phyloP scores from a whole-genome alignment of 179 eudicot species.

The Spergularia azorica region DNA sequence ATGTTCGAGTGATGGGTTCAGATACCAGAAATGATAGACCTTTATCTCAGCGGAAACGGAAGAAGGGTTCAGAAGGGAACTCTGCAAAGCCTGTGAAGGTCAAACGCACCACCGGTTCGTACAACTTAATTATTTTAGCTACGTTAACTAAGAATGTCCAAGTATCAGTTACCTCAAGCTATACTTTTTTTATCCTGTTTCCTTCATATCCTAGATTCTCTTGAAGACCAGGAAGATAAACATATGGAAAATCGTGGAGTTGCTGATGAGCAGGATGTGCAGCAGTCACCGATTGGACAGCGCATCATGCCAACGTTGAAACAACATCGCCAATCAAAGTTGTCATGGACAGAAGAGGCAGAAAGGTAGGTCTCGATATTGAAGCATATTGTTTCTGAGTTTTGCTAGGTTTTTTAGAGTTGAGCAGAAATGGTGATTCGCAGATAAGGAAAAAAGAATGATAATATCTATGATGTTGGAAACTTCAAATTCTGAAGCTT shows the following conservation, averaged over 20 bases:
- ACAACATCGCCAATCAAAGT: constrained; percentile 51
- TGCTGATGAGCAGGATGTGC: constrained; percentile 31
- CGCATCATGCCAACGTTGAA: constrained; percentile 55
- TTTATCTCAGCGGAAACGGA: constrained; percentile 53
- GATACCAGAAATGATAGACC: constrained; percentile 30
- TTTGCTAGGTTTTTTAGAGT: constrained; percentile 4
- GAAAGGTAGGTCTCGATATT: constrained; percentile 61
- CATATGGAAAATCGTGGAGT: no score
- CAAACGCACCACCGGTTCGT: constrained; percentile 34
- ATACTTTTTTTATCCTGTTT: constrained; percentile 17
- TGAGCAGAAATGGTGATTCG: neutral
- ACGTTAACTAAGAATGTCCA: neutral
- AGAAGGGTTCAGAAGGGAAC: constrained; percentile 41
- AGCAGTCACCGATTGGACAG: constrained; percentile 43
- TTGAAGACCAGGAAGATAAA: constrained; percentile 27
- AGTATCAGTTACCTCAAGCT: constrained; percentile 26
- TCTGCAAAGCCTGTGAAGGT: constrained; percentile 34
- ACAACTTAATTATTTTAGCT: constrained; percentile 4
- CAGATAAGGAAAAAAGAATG: neutral
- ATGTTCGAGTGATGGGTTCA: constrained; percentile 38
- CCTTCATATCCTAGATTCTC: constrained; percentile 29
- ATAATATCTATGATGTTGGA: neutral
- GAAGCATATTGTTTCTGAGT: neutral
- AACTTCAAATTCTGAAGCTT: constrained; percentile 4
- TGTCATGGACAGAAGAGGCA: constrained; percentile 74